Percentiles rank a stretch among this genome's conserved stretches.
These are phyloP conservation scores for Prunus campanulata DNA, from an alignment of 306 rosid genomes.

Conservation along the genomic window DNA sequence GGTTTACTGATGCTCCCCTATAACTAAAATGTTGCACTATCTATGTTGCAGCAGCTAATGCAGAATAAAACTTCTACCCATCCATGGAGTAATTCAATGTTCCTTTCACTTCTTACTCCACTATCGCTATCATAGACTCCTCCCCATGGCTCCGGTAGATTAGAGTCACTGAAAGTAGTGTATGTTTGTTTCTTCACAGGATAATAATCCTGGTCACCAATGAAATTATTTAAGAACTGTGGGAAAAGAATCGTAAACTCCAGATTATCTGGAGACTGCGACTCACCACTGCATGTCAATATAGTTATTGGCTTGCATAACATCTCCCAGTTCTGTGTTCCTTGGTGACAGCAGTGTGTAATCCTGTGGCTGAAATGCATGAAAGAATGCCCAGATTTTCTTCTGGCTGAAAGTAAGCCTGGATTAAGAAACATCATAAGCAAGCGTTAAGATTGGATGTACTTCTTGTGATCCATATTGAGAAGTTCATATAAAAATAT, in stretches of 20 bases:
- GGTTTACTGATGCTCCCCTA: no score
- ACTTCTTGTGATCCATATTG: conserved; percentile 1
- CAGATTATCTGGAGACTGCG: background rate
- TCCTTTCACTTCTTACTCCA: no score
- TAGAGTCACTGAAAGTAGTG: no score
- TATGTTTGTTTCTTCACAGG: no score
- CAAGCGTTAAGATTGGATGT: background rate
- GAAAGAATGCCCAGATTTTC: background rate
- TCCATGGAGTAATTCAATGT: no score
- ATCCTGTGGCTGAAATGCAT: background rate
- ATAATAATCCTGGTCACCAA: no score
- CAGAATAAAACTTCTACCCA: no score
- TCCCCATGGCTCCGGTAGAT: no score
- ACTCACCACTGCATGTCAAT: conserved; percentile 11
- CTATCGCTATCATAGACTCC: no score
- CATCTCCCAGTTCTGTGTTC: background rate
- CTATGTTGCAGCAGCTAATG: no score
- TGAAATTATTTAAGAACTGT: conserved; percentile 2
- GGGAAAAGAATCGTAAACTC: conserved; percentile 13
- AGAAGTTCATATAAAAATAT: background rate
- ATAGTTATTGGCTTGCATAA: conserved; percentile 1
- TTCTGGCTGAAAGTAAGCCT: conserved; percentile 5
- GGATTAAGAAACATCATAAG: conserved; percentile 21
- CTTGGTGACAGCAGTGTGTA: background rate
- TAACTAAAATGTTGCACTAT: no score